Percentiles rank a stretch among this genome's conserved stretches.
Evolutionary conservation across 306 rosid genomes (phyloP).

Genomic region (Echinosophora koreensis): DNA sequence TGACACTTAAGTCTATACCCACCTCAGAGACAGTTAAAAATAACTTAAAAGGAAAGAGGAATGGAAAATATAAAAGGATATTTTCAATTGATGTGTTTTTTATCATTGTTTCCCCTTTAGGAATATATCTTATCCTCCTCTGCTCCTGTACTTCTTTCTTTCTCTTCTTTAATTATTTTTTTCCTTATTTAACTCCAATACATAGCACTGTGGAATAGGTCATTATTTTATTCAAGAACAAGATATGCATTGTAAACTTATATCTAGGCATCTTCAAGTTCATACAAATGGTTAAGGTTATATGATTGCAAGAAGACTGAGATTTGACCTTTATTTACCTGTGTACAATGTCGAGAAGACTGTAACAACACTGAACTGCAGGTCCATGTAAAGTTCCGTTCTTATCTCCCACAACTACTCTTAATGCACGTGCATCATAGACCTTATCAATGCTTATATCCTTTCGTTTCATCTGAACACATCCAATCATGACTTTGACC

Average conservation of each 20-base stretch:
- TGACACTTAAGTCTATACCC: constrained; percentile 31
- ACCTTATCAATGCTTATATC: constrained; percentile 80
- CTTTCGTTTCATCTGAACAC: constrained; percentile 86
- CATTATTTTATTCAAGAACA: not conserved
- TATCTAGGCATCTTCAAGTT: constrained; percentile 27
- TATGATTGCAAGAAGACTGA: constrained; percentile 19
- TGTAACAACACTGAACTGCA: constrained; percentile 94
- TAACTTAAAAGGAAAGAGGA: constrained; percentile 20
- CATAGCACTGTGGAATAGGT: constrained; percentile 3
- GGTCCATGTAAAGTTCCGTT: constrained; percentile 92
- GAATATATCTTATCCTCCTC: constrained; percentile 17
- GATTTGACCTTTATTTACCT: constrained; percentile 57
- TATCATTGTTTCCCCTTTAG: constrained; percentile 10
- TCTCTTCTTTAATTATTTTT: constrained; percentile 27
- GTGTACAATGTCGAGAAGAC: constrained; percentile 90
- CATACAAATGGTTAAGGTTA: constrained; percentile 20
- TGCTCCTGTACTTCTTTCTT: constrained; percentile 1
- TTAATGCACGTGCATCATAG: constrained; percentile 92
- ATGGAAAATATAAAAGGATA: constrained; percentile 31
- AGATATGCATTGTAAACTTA: constrained; percentile 10
- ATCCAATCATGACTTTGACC: constrained; percentile 44
- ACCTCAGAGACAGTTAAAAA: constrained; percentile 39
- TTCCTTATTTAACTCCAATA: not conserved
- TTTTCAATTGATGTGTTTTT: constrained; percentile 11
- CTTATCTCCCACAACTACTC: constrained; percentile 98